Base-by-base conservation (phyloP, 257 asterid genomes). In the Sherardia arvensis region DNA sequence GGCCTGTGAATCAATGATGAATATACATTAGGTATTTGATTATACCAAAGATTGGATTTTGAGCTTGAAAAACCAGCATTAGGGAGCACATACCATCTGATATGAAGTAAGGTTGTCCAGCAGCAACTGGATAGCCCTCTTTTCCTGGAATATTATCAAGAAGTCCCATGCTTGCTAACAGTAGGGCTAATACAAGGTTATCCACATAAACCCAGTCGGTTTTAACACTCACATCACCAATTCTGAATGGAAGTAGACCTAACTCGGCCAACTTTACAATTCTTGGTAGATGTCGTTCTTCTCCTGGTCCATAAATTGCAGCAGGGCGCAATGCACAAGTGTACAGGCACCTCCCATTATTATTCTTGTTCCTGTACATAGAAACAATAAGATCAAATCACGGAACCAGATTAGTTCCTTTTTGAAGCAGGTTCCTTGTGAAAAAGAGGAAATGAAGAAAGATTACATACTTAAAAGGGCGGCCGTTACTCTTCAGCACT, bases 141-240 rank as follows among this genome's bases (percentile, higher is more conserved):
- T 83, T 84, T 56, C 99, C 97, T 18, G 97, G 96, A 71, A 93
- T 82, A 72, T 93, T 83, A 61, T 90, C 88, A 74, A 87, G 79
- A 69, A 93, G 99, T 62, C 94, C 99, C 97, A 93, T 93, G 84
- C 99, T 90, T 57, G 99, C 97, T 74, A 87, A 76, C 47, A 93
- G 79, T 68, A 93, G 76, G 21, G 96, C 90, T 74, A 84, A 59
- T 17, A 93, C 88, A 64, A 93, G 90, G 80, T 93, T 93, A 69
- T 93, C 97, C 54, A 80, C 80, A 25, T 84, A 87, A 47, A 93
- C 84, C 99, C 99, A 93, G 74, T 93, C 97, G 2, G 95, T 71
- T 80, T 90, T 93, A 71, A 84, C 97, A 29, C 69, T 78, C 25
- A 25, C 29, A 47, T 67, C 66, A 27, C 99, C 97, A 32, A 90